Evolutionary conservation across 1,284 basidiomycete species (phyloP), one percentile per base, ranked within the genome.

Genomic region (Ganoderma sp.): DNA sequence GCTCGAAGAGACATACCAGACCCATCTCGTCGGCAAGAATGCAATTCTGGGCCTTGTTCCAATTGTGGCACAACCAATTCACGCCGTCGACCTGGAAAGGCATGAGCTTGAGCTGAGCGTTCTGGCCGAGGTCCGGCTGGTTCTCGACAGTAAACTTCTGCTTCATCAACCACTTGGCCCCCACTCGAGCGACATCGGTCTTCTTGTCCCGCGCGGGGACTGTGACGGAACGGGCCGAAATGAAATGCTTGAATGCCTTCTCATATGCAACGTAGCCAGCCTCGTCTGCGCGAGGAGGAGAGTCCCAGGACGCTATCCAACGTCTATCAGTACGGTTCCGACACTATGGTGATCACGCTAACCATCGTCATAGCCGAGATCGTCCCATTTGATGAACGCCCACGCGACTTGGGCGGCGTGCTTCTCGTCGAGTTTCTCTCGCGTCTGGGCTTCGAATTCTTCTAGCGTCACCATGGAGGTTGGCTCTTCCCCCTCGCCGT

Each of bases 11-110:
- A 28, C 88, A 69, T 78, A 93, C 93, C 73, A 97, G 80, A 64
- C 95, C 96, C 97, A 99, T 99, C 80, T 99, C 97, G 77, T 99
- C 97, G 2, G 97, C 96, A n/a, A 99, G 86, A 73, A 98, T 99
- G 73, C 93, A 96, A 48, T 91, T 90, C 71, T 96, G 94, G 57
- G 87, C 85, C 73, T 89, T 90, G 88, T 90, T 94, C 92, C 96
- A 96, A 74, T 97, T 96, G 75, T 90, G 87, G 69, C 89, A 89
- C 39, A 98, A 84, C 96, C 97, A 98, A 71, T 97, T 97, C 70
- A 98, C 90, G 6, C 97, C 97, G 63, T 96, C 91, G 32, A 97
- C 85, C 78, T 96, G 94, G 81, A 96, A 97, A 32, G 88, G 87
- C 93, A 96, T 95, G 61, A 97, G 84, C 72, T 88, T 89, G 67